These are phyloP conservation scores for Metarhizium guizhouense DNA, from an alignment of 2,329 filamentous ascomycete genomes.

Conservation along the genomic window DNA sequence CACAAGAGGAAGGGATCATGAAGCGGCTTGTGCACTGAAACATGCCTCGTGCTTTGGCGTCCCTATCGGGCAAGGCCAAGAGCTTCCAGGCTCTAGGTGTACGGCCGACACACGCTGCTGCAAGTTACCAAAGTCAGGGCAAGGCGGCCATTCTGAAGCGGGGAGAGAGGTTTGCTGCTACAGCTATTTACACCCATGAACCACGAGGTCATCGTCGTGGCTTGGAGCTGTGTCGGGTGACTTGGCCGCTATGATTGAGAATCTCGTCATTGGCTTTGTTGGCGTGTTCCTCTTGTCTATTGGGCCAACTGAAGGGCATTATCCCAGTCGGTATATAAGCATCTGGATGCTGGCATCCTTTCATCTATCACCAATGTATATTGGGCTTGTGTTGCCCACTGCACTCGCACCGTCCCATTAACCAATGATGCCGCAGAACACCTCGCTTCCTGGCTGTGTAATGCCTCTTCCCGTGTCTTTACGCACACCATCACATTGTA, in stretches of 20 bases:
- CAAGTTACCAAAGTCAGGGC: neutral
- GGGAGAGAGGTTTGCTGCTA: too few species aligned
- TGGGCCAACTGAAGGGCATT: neutral
- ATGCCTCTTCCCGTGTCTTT: neutral
- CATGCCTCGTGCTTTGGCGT: too few species aligned
- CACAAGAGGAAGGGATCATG: neutral
- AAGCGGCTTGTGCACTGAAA: neutral
- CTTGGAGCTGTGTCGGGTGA: neutral
- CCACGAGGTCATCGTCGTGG: neutral
- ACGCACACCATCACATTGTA: neutral
- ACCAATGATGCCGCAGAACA: conserved; percentile 2
- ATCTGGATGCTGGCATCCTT: neutral
- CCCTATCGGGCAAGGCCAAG: too few species aligned
- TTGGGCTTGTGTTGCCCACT: neutral
- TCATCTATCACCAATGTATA: neutral
- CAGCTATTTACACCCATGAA: neutral
- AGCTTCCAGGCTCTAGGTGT: too few species aligned
- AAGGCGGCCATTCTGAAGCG: neutral
- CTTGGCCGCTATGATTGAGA: neutral
- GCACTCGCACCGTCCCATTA: neutral
- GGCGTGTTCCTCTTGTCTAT: neutral
- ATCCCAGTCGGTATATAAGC: neutral
- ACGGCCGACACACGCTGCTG: neutral
- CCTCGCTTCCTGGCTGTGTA: neutral
- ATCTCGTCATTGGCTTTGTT: neutral